Base-by-base conservation (phyloP, 352 stramenopile species). In the Globisporangium paroecandrum region DNA sequence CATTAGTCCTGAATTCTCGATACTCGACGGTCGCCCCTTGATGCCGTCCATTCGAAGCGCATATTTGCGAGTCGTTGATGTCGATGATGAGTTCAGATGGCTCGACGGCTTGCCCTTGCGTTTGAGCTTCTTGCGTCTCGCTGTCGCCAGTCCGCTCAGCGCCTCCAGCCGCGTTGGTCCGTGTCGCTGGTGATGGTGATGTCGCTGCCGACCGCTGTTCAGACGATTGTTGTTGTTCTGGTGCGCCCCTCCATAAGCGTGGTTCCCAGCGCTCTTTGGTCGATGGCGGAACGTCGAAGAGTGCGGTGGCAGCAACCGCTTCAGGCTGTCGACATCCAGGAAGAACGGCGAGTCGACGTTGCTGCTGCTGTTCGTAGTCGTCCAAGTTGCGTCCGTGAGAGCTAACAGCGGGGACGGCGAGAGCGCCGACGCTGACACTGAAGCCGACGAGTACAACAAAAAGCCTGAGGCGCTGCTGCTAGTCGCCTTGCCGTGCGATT, bases 261-360 rank as follows among this genome's bases (percentile, higher is more conserved):
- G 57, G 15, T 32, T 49, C 13, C 51, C 47, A 4, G 43, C 56
- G 12, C 67, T 70, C 36, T 65, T 66, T 22, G 64, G 58, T 47
- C 63, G 55, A 67, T 34, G 20, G 51, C 65, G 62, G 54, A 74
- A 47, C 69, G 69, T 7, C 58, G 76, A 29, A 54, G 69, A 32
- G 64, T 20, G 29, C 3, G 64, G 64, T 27, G 82, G 82, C 1
- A 90, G 49, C 27, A 93, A 72, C 53, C 77, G 88, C 46, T 83
- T 85, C 22, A 93, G 73, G 38, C 78, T 89, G 25, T 89, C 68
- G 47, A 83, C 70, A 24, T 93, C 81, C 57, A 93, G 68, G 72
- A 89, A 91, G 53, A 93, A 93, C 20, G 83, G 68, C n/a, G 75
- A 75, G 43, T 56, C 43, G n/a, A 22, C 25, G 7, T 7, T 71